Evolutionary conservation across 306 rosid species (phyloP).

Genomic region (Dalbergia cultrata): DNA sequence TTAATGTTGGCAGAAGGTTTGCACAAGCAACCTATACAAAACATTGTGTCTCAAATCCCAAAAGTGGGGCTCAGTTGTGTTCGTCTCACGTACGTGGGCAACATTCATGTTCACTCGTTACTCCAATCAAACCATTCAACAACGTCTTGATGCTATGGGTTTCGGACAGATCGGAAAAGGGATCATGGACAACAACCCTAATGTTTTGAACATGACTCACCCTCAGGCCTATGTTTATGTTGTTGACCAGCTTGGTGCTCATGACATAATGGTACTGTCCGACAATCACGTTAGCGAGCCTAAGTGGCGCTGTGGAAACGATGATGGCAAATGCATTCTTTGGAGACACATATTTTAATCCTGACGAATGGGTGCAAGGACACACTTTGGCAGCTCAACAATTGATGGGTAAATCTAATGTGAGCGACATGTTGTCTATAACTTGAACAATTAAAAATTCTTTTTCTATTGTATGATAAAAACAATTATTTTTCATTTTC

Average conservation of each 20-base stretch:
- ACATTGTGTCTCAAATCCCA: background rate
- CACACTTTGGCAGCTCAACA: background rate
- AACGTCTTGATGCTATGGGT: background rate
- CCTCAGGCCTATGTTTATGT: background rate
- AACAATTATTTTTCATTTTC: too few relatives aligned
- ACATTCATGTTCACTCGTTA: background rate
- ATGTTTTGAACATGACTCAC: background rate
- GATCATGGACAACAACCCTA: background rate
- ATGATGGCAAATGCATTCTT: background rate
- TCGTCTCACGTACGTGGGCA: conserved; percentile 2
- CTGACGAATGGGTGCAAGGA: background rate
- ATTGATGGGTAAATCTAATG: background rate
- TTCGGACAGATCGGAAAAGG: background rate
- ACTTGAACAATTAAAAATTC: too few relatives aligned
- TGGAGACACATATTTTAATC: background rate
- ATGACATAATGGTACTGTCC: background rate
- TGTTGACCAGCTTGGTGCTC: background rate
- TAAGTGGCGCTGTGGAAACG: background rate
- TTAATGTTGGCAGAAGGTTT: background rate
- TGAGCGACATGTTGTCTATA: background rate
- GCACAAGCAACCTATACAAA: background rate
- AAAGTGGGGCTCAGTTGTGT: background rate
- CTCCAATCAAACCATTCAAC: background rate
- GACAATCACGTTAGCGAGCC: background rate
- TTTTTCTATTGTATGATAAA: too few relatives aligned